Percentiles rank a stretch among this genome's conserved stretches.
Evolutionary conservation across 352 stramenopile genomes (phyloP).

Genomic region (Bremia lactucae): DNA sequence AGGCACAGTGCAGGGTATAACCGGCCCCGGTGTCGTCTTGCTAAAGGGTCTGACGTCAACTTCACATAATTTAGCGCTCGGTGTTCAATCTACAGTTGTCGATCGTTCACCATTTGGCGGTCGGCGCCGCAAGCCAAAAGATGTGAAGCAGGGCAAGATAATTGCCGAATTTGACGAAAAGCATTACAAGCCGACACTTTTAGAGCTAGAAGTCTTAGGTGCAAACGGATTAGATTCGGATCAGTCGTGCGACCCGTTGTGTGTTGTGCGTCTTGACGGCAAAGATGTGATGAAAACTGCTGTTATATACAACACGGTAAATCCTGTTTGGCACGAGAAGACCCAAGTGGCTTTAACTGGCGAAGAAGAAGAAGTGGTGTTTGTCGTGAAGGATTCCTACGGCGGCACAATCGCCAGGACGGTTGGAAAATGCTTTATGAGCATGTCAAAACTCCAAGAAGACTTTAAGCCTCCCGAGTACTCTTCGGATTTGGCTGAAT

Average conservation of each 20-base stretch:
- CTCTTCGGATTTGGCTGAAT: conserved; percentile 63
- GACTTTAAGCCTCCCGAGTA: conserved; percentile 71
- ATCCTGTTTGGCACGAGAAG: conserved; percentile 76
- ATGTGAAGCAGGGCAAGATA: conserved; percentile 51
- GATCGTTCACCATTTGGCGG: conserved; percentile 72
- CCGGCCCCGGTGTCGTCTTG: conserved; percentile 69
- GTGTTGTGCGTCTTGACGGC: conserved; percentile 62
- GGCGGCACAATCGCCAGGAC: conserved; percentile 66
- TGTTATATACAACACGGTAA: conserved; percentile 80
- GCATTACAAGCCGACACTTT: conserved; percentile 45
- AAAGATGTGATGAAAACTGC: conserved; percentile 57
- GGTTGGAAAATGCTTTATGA: conserved; percentile 63
- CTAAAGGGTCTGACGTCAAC: conserved; percentile 80
- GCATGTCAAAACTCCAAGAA: conserved; percentile 59
- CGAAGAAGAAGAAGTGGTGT: conserved; percentile 47
- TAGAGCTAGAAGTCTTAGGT: conserved; percentile 60
- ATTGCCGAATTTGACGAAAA: conserved; percentile 54
- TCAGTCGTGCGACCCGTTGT: conserved; percentile 68
- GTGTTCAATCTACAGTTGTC: conserved; percentile 71
- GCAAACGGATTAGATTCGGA: conserved; percentile 64
- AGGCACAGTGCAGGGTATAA: conserved; percentile 68
- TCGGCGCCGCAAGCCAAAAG: conserved; percentile 55
- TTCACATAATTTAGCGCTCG: conserved; percentile 62
- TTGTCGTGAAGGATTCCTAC: conserved; percentile 82
- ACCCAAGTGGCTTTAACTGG: conserved; percentile 42